Evolutionary conservation across 2,329 filamentous ascomycete species (phyloP).

Genomic region (Claviceps spartinae): DNA sequence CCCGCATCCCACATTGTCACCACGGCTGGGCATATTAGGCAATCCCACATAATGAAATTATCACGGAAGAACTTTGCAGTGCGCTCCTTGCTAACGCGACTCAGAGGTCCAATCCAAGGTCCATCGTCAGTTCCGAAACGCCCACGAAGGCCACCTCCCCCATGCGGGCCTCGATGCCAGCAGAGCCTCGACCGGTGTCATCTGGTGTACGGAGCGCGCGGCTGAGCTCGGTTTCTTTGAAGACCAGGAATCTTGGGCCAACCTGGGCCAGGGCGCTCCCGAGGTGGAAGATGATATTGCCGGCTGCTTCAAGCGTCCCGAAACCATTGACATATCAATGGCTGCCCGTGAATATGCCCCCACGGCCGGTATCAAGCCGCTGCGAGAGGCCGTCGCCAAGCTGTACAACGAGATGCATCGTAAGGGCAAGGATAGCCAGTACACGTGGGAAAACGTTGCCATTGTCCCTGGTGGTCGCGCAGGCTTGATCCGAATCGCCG

Average conservation of each 20-base stretch:
- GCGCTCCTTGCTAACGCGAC: slow-evolving; percentile 6
- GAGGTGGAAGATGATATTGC: slow-evolving; percentile 89
- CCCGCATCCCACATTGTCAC: too few relatives aligned
- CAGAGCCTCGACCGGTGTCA: slow-evolving; percentile 80
- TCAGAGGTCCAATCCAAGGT: slow-evolving; percentile 73
- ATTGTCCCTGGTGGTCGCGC: slow-evolving; percentile 90
- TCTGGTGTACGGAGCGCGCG: slow-evolving; percentile 83
- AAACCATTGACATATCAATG: slow-evolving; percentile 62
- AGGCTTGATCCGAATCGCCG: slow-evolving; percentile 86
- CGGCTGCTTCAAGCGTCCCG: slow-evolving; percentile 75
- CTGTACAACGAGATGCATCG: slow-evolving; percentile 91
- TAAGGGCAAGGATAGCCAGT: slow-evolving; percentile 73
- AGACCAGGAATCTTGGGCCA: slow-evolving; percentile 73
- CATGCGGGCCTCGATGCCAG: slow-evolving; percentile 84
- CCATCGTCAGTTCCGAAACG: slow-evolving; percentile 77
- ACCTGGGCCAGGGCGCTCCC: slow-evolving; percentile 84
- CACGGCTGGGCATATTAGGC: neutral
- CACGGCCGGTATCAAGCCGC: slow-evolving; percentile 82
- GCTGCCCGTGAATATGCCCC: slow-evolving; percentile 81
- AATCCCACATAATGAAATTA: too few relatives aligned
- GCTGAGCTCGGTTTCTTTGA: slow-evolving; percentile 81
- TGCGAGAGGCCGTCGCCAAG: slow-evolving; percentile 77
- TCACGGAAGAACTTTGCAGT: neutral
- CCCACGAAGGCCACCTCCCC: slow-evolving; percentile 80
- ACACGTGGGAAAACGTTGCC: slow-evolving; percentile 95